phyloP scores from a whole-genome alignment of 2,329 filamentous ascomycete species.

The Didymella exigua region DNA sequence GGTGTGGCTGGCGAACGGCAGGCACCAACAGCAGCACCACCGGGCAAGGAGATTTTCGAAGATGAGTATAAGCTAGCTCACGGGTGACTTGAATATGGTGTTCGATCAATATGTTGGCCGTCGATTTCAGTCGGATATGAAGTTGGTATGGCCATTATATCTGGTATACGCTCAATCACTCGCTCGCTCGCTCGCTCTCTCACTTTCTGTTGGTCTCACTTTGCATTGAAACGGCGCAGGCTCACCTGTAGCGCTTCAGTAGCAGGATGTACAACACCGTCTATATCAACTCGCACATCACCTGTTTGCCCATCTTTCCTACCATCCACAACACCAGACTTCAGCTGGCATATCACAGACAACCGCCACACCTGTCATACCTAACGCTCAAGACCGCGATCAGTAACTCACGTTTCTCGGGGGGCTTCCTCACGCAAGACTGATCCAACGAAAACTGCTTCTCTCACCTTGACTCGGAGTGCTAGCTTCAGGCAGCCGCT shows the following conservation, averaged over 20 bases:
- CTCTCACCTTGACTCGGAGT: conserved; percentile 1
- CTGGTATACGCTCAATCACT: too few species aligned
- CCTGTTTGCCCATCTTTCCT: neutral
- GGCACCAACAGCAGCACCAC: neutral
- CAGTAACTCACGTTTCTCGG: too few species aligned
- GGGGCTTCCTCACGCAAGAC: too few species aligned
- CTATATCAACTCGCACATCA: neutral
- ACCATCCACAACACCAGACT: neutral
- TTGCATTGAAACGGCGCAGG: neutral
- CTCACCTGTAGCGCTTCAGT: neutral
- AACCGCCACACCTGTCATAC: too few species aligned
- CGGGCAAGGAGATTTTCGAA: neutral
- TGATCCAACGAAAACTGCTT: too few species aligned
- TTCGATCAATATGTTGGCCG: too few species aligned
- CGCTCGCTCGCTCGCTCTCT: too few species aligned
- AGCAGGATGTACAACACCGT: neutral
- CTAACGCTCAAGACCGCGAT: too few species aligned
- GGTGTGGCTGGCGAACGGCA: too few species aligned
- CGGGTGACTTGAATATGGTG: neutral
- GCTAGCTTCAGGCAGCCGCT: neutral
- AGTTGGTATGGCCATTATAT: neutral
- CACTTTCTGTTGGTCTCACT: too few species aligned
- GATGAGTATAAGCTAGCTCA: neutral
- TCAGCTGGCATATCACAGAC: too few species aligned
- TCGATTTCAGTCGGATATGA: neutral